Conservation (phyloP, 2,329 filamentous ascomycete genomes). For the Taxawa tesnikishii region DNA sequence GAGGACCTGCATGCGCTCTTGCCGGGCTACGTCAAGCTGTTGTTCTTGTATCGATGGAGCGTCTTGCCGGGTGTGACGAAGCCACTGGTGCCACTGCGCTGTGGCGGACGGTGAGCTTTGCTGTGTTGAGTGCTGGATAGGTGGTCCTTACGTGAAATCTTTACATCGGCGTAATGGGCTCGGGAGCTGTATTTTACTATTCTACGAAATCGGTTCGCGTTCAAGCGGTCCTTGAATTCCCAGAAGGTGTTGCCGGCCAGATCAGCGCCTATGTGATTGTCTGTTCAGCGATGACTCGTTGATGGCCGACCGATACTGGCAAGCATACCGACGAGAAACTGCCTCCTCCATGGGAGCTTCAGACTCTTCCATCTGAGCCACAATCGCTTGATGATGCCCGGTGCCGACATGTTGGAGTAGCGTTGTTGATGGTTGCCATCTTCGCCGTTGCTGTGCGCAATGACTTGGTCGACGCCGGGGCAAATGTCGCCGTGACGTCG, state of each 20-base stretch:
- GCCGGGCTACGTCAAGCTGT: constrained; percentile 42
- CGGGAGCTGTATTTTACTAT: constrained; percentile 44
- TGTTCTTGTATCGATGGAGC: constrained; percentile 48
- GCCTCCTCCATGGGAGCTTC: constrained; percentile 48
- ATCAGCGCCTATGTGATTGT: constrained; percentile 40
- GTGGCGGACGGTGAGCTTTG: constrained; percentile 6
- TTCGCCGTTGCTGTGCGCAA: background rate
- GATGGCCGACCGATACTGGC: too few species aligned
- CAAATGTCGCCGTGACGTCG: background rate
- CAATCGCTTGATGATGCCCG: constrained; percentile 27
- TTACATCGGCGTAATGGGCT: constrained; percentile 46
- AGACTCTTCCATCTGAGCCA: constrained; percentile 54
- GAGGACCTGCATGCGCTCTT: constrained; percentile 46
- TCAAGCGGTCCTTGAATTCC: constrained; percentile 50
- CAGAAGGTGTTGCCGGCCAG: constrained; percentile 54
- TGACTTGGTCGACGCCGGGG: background rate
- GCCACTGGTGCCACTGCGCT: constrained; percentile 60
- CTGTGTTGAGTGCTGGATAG: constrained; percentile 1
- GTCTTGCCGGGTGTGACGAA: constrained; percentile 46
- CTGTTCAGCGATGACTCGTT: constrained; percentile 1
- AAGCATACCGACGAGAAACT: constrained; percentile 42
- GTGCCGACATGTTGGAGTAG: constrained; percentile 21
- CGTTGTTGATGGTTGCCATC: constrained; percentile 3
- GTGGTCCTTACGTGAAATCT: constrained; percentile 39
- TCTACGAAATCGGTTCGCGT: constrained; percentile 40